A percentile compares a stretch with the other conserved stretches of the same genome.
Evolutionary conservation across 2,329 filamentous ascomycete species (phyloP).

Genomic region (Penicillium psychrosexuale): DNA sequence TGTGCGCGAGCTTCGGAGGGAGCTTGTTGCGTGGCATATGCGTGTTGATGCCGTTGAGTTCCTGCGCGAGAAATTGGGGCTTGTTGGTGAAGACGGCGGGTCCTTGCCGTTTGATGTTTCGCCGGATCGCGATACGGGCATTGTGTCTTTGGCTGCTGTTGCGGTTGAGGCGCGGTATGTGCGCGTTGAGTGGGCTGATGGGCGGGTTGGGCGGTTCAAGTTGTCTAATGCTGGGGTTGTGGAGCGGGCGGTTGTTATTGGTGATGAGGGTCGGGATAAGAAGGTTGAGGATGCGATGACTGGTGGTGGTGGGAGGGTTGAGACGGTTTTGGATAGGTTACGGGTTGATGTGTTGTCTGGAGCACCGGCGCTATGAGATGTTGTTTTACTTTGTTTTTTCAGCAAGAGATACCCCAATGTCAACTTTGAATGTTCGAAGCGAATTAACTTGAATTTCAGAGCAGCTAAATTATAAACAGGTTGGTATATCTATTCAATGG

Average conservation of each 20-base stretch:
- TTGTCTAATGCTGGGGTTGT: slow-evolving; percentile 41
- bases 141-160: slow-evolving; percentile 36
- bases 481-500: slow-evolving; percentile 21
- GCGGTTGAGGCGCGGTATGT: slow-evolving; percentile 43
- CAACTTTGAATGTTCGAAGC: background rate
- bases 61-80: slow-evolving; percentile 34
- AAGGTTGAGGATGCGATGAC: slow-evolving; percentile 34
- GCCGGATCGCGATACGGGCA: slow-evolving; percentile 28
- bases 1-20: slow-evolving; percentile 39
- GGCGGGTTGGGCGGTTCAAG: slow-evolving; percentile 44
- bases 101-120: slow-evolving; percentile 15
- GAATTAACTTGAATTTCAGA: background rate
- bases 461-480: background rate
- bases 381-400: background rate
- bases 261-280: slow-evolving; percentile 40
- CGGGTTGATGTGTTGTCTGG: slow-evolving; percentile 7
- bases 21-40: slow-evolving; percentile 44
- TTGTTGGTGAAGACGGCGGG: slow-evolving; percentile 18
- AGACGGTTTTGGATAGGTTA: slow-evolving; percentile 35
- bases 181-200: slow-evolving; percentile 45
- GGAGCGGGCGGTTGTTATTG: slow-evolving; percentile 44
- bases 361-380: background rate
- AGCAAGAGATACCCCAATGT: slow-evolving; percentile 13
- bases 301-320: slow-evolving; percentile 35
- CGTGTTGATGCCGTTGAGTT: slow-evolving; percentile 38